A percentile compares a stretch with the other conserved stretches of the same genome.
phyloP scores from a whole-genome alignment of 768 basidiomycete genomes.

The Termitomyces heimii region DNA sequence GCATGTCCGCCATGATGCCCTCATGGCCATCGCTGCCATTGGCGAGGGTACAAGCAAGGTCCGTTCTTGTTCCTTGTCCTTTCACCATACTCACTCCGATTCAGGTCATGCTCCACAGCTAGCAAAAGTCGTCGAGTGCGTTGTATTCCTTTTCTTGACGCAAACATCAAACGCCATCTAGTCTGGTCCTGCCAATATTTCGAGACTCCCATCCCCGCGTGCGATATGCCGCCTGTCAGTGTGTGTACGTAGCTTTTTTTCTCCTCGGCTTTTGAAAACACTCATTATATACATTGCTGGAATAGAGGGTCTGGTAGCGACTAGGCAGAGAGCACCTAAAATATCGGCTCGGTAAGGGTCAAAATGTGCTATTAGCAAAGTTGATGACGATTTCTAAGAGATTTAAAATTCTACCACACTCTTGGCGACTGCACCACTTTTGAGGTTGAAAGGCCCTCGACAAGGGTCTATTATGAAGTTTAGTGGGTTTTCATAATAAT shows the following conservation, averaged over 20 bases:
- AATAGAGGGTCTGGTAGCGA: no score
- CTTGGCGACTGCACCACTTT: no score
- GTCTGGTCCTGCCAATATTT: constrained; percentile 68
- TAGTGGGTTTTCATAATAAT: no score
- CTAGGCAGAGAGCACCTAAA: no score
- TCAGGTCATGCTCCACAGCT: constrained; percentile 65
- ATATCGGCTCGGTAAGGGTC: no score
- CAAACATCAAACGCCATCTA: no score
- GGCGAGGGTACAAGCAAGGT: constrained; percentile 78
- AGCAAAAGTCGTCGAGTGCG: constrained; percentile 73
- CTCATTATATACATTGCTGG: no score
- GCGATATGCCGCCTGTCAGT: constrained; percentile 77
- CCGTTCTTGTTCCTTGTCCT: background rate
- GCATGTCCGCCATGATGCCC: constrained; percentile 77
- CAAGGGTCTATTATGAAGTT: no score
- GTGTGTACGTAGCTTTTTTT: constrained; percentile 51
- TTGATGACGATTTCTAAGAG: no score
- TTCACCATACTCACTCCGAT: background rate
- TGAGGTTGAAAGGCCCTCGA: no score
- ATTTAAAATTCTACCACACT: no score
- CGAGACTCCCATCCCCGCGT: constrained; percentile 75
- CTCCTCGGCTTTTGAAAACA: accelerated
- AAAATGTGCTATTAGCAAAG: no score
- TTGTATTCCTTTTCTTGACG: background rate
- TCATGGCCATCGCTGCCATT: constrained; percentile 83